Base-by-base conservation (phyloP, 768 basidiomycete genomes). In the Calocera viscosa region DNA sequence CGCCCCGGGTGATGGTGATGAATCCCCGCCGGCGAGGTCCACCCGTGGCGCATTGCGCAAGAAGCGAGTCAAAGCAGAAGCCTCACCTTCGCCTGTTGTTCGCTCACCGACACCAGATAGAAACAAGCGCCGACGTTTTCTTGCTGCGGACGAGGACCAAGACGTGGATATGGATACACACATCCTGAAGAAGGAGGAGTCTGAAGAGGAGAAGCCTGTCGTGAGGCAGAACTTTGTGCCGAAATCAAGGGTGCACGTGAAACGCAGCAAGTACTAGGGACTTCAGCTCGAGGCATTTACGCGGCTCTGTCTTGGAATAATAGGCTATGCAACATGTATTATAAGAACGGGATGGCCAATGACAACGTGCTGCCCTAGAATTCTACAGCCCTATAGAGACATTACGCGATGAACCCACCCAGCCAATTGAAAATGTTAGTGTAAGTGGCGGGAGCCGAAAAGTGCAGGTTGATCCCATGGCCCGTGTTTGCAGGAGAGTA, bases 381-480 rank as follows among this genome's bases (percentile, higher is more conserved):
- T n/a, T n/a, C n/a, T 24, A 49, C 49, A 49, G 49, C 14, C 8
- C 12, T n/a, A 16, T n/a, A 49, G 53, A 10, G 30, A 3, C 8
- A 47, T 47, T 19, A 47, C 16, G 24, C 7, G 53, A 11, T 22
- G 22, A 68, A 38, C 22, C 38, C n/a, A 38, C 17, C 32, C 19
- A 68, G 49, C 32, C 65, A 68, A 1, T 32, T 28, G 26, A 68
- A 47, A n/a, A 60, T 68, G 43, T 68, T 65, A 14, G 47, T 40
- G 35, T 68, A 68, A n/a, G 53, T 33, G 7, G 30, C 43, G 17
- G 65, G 65, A 3, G 68, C 53, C 2, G 40, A 40, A 30, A 66
- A 40, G 38, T 68, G 68, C 65, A 66, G 14, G 66, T 68, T 68
- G 35, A 68, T 43, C 17, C 47, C 68, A 34, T 68, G 68, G 22